phyloP scores from a whole-genome alignment of 2,329 filamentous ascomycete genomes.

The Colletotrichum lupini region DNA sequence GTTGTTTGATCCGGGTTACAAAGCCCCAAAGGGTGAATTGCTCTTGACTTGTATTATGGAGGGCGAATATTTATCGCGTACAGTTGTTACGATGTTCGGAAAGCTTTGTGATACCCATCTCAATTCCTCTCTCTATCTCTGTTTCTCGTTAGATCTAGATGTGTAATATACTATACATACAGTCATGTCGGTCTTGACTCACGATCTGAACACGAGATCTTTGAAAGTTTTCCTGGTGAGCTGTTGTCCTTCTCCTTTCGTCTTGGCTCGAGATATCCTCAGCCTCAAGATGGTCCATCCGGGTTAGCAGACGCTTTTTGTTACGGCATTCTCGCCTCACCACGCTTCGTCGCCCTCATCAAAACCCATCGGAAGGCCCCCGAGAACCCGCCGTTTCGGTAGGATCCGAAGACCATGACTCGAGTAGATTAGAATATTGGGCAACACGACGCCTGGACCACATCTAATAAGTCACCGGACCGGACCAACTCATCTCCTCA shows the following conservation, averaged over 20 bases:
- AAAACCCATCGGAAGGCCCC: not conserved
- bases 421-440: conserved; percentile 29
- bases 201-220: not conserved
- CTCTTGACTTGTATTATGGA: conserved; percentile 4
- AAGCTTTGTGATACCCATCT: conserved; percentile 33
- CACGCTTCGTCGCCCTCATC: not conserved
- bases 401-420: conserved; percentile 20
- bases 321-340: conserved; percentile 3
- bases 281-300: not conserved
- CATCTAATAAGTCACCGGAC: conserved; percentile 1
- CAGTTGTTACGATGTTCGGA: conserved; percentile 24
- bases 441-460: conserved; percentile 3
- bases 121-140: conserved; percentile 16
- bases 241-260: too few relatives aligned
- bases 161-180: conserved; percentile 12
- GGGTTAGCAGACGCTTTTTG: not conserved
- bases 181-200: conserved; percentile 23
- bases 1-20: not conserved
- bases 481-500: not conserved
- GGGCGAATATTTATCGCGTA: not conserved
- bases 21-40: not conserved
- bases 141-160: not conserved
- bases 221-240: not conserved
- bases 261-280: not conserved
- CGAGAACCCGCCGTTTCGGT: not conserved